Base-by-base conservation (phyloP, 1,139 yeast species). In the Taiozyma sp. region DNA sequence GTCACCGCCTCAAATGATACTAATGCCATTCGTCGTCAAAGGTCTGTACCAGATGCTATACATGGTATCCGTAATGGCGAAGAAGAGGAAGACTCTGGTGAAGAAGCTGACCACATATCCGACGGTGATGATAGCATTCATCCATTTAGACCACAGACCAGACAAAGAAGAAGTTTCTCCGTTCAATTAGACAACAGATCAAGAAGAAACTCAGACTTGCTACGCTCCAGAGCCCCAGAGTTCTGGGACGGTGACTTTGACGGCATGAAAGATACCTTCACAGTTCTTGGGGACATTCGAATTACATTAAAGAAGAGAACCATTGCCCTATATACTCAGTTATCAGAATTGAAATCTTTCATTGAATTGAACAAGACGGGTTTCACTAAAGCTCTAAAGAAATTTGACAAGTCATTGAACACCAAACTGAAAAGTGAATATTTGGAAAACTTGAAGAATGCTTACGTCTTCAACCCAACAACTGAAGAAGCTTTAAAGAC, bases 321-420 rank as follows among this genome's bases (percentile, higher is more conserved):
- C 4, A 78, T 84, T 44, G 77, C 83, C 13, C 70, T 84, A 46
- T 92, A 82, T 70, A 92, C 93, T 12, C 75, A 81, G 27, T 72
- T 91, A 39, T 84, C 91, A n/a, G 97, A 92, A 67, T 76, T 92
- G 60, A 84, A 87, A 62, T 87, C 96, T 13, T 92, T 73, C 65
- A 76, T 87, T 49, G 96, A 90, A 63, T 75, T 92, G 60, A 92
- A 92, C 73, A 79, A 78, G 58, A 88, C 96, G 34, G 98, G 97
- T 8, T 89, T 92, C 70, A 79, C 87, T 45, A 92, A 92, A 69
- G 92, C 91, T 47, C 76, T 91, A 59, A 92, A 92, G 66, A 92
- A 92, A 71, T 92, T 88, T 66, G 97, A 92, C 69, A 92, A 92
- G 66, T 84, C 88, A 22, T 74, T 91, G 60, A 79, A 79, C 55